A percentile compares a stretch with the other conserved stretches of the same genome.
These are phyloP conservation scores for Candida ficus DNA, from an alignment of 805 yeast genomes.

Conservation along the genomic window DNA sequence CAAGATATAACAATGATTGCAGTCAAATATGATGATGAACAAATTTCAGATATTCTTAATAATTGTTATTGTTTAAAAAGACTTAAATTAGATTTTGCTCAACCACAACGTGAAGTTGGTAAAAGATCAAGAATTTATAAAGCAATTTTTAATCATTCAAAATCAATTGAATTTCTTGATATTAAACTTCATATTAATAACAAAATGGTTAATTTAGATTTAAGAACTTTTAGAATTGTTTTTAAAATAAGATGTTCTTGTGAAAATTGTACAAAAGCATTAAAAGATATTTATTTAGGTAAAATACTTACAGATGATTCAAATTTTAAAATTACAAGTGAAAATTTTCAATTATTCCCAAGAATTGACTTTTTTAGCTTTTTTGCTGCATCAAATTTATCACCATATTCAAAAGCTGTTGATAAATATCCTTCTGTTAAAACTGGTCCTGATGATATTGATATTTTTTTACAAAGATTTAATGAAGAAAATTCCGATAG, in stretches of 20 bases:
- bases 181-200: slow-evolving; percentile 25
- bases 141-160: slow-evolving; percentile 29
- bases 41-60: slow-evolving; percentile 28
- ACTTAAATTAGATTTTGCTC: slow-evolving; percentile 35
- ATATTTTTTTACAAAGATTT: slow-evolving; percentile 25
- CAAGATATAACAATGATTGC: slow-evolving; percentile 38
- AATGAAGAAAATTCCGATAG: slow-evolving; percentile 18
- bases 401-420: slow-evolving; percentile 40
- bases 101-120: slow-evolving; percentile 29
- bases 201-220: slow-evolving; percentile 17
- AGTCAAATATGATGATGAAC: slow-evolving; percentile 27
- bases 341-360: slow-evolving; percentile 25
- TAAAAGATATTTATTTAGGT: slow-evolving; percentile 28
- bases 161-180: slow-evolving; percentile 34
- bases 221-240: slow-evolving; percentile 12
- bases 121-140: slow-evolving; percentile 29
- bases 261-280: slow-evolving; percentile 20
- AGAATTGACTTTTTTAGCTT: slow-evolving; percentile 33
- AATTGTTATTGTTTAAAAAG: slow-evolving; percentile 29
- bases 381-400: slow-evolving; percentile 29
- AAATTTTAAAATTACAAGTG: slow-evolving; percentile 24
- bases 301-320: slow-evolving; percentile 29
- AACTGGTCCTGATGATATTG: slow-evolving; percentile 35
- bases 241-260: slow-evolving; percentile 19
- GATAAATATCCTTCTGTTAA: slow-evolving; percentile 38